These are phyloP conservation scores for Picea mariana DNA, from an alignment of 83 land plant genomes.

Conservation along the genomic window DNA sequence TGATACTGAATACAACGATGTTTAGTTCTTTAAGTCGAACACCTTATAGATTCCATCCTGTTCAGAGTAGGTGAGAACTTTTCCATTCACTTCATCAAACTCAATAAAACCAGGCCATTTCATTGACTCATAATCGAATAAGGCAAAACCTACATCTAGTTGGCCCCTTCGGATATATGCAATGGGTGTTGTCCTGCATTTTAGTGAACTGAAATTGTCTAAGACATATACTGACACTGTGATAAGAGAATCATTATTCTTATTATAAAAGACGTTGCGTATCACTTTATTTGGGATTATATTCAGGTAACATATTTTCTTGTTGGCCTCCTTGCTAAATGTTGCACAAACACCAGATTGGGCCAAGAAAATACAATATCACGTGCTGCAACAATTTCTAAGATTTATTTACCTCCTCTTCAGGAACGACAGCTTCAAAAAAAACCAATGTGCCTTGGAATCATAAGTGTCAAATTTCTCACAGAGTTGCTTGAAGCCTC, in stretches of 20 bases:
- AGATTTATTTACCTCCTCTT: slow-evolving; percentile 31
- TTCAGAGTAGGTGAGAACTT: slow-evolving; percentile 96
- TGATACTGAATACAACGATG: slow-evolving; percentile 82
- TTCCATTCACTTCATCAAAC: slow-evolving; percentile 98
- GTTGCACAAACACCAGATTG: slow-evolving; percentile 98
- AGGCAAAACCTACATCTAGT: slow-evolving; percentile 88
- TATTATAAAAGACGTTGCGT: slow-evolving; percentile 94
- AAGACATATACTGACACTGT: slow-evolving; percentile 98
- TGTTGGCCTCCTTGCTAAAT: slow-evolving; percentile 86
- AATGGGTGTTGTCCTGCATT: slow-evolving; percentile 93
- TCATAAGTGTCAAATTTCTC: slow-evolving; percentile 86
- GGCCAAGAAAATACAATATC: slow-evolving; percentile 84
- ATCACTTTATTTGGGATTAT: slow-evolving; percentile 94
- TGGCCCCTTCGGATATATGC: slow-evolving; percentile 87
- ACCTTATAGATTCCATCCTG: slow-evolving; percentile 97
- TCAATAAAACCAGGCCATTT: slow-evolving; percentile 99
- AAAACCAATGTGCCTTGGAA: slow-evolving; percentile 24
- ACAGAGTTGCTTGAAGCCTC: too few species aligned
- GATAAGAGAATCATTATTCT: slow-evolving; percentile 96
- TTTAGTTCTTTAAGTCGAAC: slow-evolving; percentile 93
- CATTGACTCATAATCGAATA: slow-evolving; percentile 89
- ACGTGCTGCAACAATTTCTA: slow-evolving; percentile 40
- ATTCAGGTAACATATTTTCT: slow-evolving; percentile 91
- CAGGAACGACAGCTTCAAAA: slow-evolving; percentile 69
- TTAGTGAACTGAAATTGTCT: slow-evolving; percentile 93